A percentile compares a stretch with the other conserved stretches of the same genome.
These are phyloP conservation scores for Stygiomarasmius scandens DNA, from an alignment of 1,284 basidiomycete genomes.

Conservation along the genomic window DNA sequence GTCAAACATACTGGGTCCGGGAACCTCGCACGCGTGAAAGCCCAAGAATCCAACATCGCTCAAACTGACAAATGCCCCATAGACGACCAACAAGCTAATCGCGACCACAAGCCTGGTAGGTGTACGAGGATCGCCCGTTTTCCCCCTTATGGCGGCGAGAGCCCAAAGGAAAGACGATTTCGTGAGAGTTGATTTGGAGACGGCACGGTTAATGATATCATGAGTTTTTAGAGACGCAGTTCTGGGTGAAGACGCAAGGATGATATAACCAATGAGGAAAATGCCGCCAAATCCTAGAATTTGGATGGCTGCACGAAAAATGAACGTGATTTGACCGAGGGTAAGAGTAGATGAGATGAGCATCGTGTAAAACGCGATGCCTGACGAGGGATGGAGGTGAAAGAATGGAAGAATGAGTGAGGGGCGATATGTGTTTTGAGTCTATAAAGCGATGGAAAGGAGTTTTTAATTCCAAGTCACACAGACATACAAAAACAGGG, in stretches of 20 bases:
- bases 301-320: slow-evolving; percentile 24
- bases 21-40: background rate
- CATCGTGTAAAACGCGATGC: background rate
- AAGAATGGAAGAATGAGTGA: too few species aligned
- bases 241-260: slow-evolving; percentile 22
- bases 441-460: too few species aligned
- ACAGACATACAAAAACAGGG: too few species aligned
- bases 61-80: slow-evolving; percentile 4
- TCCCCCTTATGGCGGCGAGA: slow-evolving; percentile 11
- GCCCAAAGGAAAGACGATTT: slow-evolving; percentile 20
- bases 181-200: slow-evolving; percentile 18
- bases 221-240: slow-evolving; percentile 22
- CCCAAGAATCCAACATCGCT: slow-evolving; percentile 3
- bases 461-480: too few species aligned
- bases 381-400: too few species aligned
- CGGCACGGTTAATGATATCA: slow-evolving; percentile 23
- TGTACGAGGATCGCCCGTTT: slow-evolving; percentile 5
- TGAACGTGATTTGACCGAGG: slow-evolving; percentile 24
- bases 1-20: slow-evolving; percentile 7
- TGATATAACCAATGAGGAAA: slow-evolving; percentile 22
- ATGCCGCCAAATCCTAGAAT: slow-evolving; percentile 21
- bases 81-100: background rate
- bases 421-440: too few species aligned
- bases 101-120: background rate
- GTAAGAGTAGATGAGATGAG: slow-evolving; percentile 17